Percentiles rank a stretch among this genome's conserved stretches.
phyloP scores from a whole-genome alignment of 2,329 filamentous ascomycete species.

The Fusarium sp. region DNA sequence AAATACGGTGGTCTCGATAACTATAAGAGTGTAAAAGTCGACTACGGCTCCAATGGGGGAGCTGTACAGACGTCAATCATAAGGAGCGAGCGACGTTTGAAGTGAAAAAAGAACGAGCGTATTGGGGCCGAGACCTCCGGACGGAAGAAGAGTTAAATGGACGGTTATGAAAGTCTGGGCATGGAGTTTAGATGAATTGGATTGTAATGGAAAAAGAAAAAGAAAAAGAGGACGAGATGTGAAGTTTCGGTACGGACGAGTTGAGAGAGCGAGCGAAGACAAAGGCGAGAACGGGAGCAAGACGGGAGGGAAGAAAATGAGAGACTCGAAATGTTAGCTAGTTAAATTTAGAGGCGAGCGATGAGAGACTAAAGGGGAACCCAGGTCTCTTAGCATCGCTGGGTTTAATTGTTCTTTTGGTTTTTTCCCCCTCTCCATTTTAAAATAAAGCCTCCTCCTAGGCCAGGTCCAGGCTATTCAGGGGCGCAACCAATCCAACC shows the following conservation, averaged over 20 bases:
- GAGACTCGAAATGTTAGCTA: slow-evolving; percentile 20
- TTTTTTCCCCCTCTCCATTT: slow-evolving; percentile 39
- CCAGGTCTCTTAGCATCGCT: slow-evolving; percentile 35
- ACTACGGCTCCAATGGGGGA: slow-evolving; percentile 46
- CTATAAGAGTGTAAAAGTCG: slow-evolving; percentile 32
- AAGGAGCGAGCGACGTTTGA: slow-evolving; percentile 43
- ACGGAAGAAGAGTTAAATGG: slow-evolving; percentile 5
- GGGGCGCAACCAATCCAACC: slow-evolving; percentile 47
- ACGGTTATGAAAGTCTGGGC: slow-evolving; percentile 16
- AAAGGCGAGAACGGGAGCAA: slow-evolving; percentile 11
- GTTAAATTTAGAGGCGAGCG: slow-evolving; percentile 21
- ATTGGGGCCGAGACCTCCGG: slow-evolving; percentile 45
- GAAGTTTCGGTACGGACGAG: slow-evolving; percentile 15
- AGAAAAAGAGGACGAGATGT: neutral
- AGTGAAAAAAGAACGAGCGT: slow-evolving; percentile 46
- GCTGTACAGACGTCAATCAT: slow-evolving; percentile 46
- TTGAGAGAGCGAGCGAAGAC: slow-evolving; percentile 15
- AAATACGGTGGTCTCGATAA: slow-evolving; percentile 18
- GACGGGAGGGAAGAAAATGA: slow-evolving; percentile 18
- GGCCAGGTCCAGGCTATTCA: slow-evolving; percentile 34
- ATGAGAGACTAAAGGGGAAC: slow-evolving; percentile 40
- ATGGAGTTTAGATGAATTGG: slow-evolving; percentile 3
- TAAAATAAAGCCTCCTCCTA: slow-evolving; percentile 44
- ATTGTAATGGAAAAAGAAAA: neutral
- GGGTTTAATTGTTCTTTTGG: slow-evolving; percentile 46